Conservation (phyloP, 805 yeast genomes). For the Lipomyces starkeyi region DNA sequence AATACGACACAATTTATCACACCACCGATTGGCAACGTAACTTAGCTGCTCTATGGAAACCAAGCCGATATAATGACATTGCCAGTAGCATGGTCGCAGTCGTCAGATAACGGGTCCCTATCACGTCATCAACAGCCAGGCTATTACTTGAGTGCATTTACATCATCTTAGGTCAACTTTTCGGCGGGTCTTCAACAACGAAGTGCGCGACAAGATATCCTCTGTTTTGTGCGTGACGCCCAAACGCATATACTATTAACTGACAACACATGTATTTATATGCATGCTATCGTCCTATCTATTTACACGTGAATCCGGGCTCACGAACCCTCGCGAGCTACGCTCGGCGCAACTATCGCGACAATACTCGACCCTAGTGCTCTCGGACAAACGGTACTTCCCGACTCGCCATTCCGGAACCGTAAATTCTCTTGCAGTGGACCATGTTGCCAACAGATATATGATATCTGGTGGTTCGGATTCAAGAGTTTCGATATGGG, state of each 20-base stretch:
- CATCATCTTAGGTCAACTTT: not conserved
- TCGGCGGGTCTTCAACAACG: not conserved
- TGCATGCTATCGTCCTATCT: constrained; percentile 35
- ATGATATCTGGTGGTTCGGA: constrained; percentile 78
- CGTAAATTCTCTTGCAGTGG: constrained; percentile 67
- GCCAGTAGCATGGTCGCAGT: not conserved
- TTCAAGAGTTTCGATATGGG: constrained; percentile 72
- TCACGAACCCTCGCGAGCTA: constrained; percentile 33
- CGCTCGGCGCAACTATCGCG: constrained; percentile 30
- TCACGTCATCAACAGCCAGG: not conserved
- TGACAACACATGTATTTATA: not conserved
- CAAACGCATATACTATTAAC: not conserved
- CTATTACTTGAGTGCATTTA: not conserved
- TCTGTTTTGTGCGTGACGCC: not conserved
- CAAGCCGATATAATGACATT: not conserved
- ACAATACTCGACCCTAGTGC: constrained; percentile 29
- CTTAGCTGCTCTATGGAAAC: no score
- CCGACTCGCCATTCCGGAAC: constrained; percentile 49
- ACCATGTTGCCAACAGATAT: constrained; percentile 51
- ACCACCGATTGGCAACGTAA: no score
- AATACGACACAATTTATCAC: no score
- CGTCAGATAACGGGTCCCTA: not conserved
- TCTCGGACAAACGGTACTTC: constrained; percentile 38
- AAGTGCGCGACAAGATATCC: not conserved
- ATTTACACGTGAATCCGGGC: constrained; percentile 36